Conservation (phyloP, 2,329 filamentous ascomycete genomes). For the Fusarium palustre region DNA sequence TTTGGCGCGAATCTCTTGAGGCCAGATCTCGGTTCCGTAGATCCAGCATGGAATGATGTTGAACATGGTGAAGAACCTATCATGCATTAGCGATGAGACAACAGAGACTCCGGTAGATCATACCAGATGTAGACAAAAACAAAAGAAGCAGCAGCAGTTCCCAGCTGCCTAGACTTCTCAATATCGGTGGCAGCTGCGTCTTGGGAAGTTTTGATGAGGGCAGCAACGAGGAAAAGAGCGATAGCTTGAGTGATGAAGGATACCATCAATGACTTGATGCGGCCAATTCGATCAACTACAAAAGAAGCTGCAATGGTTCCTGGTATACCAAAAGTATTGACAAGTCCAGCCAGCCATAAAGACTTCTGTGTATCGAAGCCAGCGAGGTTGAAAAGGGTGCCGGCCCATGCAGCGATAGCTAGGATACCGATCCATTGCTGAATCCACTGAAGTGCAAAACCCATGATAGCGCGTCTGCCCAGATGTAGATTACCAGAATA, state of each 20-base stretch:
- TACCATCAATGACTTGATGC: neutral
- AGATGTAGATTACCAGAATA: neutral
- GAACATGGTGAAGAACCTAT: neutral
- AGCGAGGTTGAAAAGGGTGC: neutral
- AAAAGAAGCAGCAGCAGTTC: neutral
- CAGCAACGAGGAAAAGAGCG: neutral
- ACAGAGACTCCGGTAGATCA: neutral
- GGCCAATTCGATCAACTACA: neutral
- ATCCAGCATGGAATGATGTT: slow-evolving; percentile 4
- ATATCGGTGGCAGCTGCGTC: neutral
- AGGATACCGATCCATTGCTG: neutral
- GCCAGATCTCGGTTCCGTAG: neutral
- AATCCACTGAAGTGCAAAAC: neutral
- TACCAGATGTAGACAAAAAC: neutral
- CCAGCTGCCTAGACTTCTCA: neutral
- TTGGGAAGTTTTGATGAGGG: neutral
- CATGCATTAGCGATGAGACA: neutral
- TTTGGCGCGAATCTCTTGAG: neutral
- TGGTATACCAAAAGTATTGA: neutral
- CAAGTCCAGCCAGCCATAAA: neutral
- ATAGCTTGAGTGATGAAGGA: neutral
- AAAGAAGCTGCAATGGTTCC: neutral
- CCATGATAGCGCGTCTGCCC: neutral
- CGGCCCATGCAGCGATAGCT: neutral
- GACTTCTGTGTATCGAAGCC: neutral